These are phyloP conservation scores for Zygosaccharomyces rouxii DNA, from an alignment of 805 yeast genomes.

Conservation along the genomic window DNA sequence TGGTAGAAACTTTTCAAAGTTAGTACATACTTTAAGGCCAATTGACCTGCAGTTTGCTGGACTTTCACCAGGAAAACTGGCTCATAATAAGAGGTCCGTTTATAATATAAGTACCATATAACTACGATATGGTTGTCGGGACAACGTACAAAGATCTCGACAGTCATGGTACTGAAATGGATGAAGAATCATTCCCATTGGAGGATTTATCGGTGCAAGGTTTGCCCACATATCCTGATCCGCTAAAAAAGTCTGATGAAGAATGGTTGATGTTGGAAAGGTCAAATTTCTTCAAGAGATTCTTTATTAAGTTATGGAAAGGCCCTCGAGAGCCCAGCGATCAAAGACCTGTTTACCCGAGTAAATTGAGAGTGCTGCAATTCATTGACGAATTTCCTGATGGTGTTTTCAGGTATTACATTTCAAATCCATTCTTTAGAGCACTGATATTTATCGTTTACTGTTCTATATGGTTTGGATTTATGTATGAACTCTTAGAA, in stretches of 20 bases:
- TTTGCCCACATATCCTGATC: neutral
- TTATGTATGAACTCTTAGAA: conserved; percentile 37
- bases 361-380: conserved; percentile 17
- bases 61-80: neutral
- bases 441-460: conserved; percentile 38
- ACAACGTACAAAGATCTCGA: neutral
- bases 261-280: conserved; percentile 23
- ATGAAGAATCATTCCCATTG: conserved; percentile 4
- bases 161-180: neutral
- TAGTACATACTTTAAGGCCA: neutral
- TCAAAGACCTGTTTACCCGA: conserved; percentile 41
- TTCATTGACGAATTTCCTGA: conserved; percentile 44
- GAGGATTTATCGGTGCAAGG: conserved; percentile 9
- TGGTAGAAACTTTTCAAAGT: neutral
- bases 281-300: conserved; percentile 16
- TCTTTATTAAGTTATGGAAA: conserved; percentile 43
- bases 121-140: neutral
- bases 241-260: conserved; percentile 3
- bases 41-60: neutral
- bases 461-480: conserved; percentile 44
- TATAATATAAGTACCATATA: neutral
- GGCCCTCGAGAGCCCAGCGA: conserved; percentile 53
- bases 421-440: conserved; percentile 30
- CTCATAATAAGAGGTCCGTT: neutral
- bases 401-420: conserved; percentile 28